Percentiles rank a stretch among this genome's conserved stretches.
Conservation (phyloP, 1,284 basidiomycete species). For the Porodaedalea pini region DNA sequence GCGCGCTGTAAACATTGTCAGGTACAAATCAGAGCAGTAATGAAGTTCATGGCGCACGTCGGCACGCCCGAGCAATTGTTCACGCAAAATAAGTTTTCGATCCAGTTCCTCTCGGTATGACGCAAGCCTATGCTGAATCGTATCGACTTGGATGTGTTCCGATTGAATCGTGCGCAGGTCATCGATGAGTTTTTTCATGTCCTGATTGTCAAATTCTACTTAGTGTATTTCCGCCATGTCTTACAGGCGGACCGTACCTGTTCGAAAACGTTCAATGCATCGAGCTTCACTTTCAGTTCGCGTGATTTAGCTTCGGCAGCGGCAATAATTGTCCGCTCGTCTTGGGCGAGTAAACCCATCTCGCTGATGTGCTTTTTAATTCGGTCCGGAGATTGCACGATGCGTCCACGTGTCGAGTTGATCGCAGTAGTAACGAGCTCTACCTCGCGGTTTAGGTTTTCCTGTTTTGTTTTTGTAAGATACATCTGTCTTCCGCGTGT, state of each 20-base stretch:
- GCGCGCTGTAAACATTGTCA: conserved; percentile 44
- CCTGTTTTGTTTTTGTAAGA: conserved; percentile 34
- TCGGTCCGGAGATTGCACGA: conserved; percentile 85
- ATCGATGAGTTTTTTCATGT: conserved; percentile 63
- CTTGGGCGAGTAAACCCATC: conserved; percentile 59
- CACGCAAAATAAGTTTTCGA: conserved; percentile 66
- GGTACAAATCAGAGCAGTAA: conserved; percentile 5
- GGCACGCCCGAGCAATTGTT: conserved; percentile 59
- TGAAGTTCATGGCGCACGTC: conserved; percentile 45
- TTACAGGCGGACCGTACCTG: conserved; percentile 42
- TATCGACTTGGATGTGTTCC: conserved; percentile 60
- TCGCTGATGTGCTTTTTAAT: conserved; percentile 74
- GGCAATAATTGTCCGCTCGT: conserved; percentile 59
- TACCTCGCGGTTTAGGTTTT: conserved; percentile 55
- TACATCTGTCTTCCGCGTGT: not conserved
- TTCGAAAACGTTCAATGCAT: conserved; percentile 69
- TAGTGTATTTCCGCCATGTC: not conserved
- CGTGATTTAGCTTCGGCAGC: conserved; percentile 67
- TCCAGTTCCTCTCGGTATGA: conserved; percentile 65
- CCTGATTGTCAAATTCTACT: conserved; percentile 37
- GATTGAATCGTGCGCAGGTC: conserved; percentile 70
- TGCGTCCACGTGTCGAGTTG: conserved; percentile 58
- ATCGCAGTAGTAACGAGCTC: conserved; percentile 57
- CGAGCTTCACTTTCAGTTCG: conserved; percentile 72
- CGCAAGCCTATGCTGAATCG: conserved; percentile 57